Conservation (phyloP, 2,329 filamentous ascomycete species). For the Simplicillium aogashimaense region DNA sequence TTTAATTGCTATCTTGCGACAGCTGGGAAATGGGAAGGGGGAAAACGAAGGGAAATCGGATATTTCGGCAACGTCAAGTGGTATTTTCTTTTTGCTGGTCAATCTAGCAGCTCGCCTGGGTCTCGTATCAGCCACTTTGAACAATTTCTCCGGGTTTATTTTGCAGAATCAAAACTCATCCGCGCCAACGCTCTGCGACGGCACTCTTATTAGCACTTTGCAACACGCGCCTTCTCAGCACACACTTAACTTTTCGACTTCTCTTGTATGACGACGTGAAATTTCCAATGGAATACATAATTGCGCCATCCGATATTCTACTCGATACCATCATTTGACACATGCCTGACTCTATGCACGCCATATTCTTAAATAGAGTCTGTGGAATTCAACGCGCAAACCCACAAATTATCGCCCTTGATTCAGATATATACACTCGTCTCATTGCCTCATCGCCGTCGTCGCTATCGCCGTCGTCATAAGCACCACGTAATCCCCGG, state of each 20-base stretch:
- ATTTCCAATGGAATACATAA: no score
- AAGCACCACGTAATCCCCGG: no score
- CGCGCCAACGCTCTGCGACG: constrained; percentile 26
- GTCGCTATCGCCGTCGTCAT: no score
- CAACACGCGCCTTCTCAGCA: constrained; percentile 19
- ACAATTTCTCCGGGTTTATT: constrained; percentile 23
- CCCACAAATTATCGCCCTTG: no score
- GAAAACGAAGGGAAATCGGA: constrained; percentile 17
- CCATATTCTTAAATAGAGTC: no score
- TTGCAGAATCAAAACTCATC: constrained; percentile 28
- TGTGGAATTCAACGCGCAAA: no score
- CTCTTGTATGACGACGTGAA: no score
- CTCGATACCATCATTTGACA: no score
- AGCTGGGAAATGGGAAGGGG: constrained; percentile 20
- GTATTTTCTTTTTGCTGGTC: constrained; percentile 23
- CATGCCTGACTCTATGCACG: no score
- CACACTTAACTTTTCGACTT: constrained; percentile 9
- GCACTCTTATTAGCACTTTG: constrained; percentile 24
- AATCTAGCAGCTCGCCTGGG: constrained; percentile 23
- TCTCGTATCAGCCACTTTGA: constrained; percentile 26
- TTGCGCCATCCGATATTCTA: no score
- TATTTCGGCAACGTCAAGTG: constrained; percentile 23
- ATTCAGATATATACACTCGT: no score
- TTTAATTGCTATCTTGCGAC: constrained; percentile 25
- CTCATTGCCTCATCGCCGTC: no score